Evolutionary conservation across 1,284 basidiomycete species (phyloP).

Genomic region (Sporisorium exsertum): DNA sequence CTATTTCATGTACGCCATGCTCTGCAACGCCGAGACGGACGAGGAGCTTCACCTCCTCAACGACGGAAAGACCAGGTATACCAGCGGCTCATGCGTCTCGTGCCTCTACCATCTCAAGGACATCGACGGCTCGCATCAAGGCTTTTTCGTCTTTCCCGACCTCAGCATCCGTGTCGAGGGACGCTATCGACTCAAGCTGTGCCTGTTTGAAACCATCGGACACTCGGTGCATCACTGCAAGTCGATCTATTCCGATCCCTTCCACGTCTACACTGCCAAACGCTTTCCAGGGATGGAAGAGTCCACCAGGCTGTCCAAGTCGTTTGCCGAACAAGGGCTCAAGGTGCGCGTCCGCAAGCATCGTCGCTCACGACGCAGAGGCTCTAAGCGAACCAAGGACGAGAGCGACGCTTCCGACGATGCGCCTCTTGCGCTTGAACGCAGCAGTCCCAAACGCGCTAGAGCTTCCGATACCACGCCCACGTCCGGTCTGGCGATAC

Average conservation of each 20-base stretch:
- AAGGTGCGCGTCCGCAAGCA: constrained; percentile 67
- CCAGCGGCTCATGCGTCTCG: constrained; percentile 88
- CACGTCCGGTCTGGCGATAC: constrained; percentile 24
- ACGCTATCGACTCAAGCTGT: constrained; percentile 84
- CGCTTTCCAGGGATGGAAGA: constrained; percentile 67
- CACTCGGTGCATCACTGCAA: constrained; percentile 64
- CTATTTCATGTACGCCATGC: constrained; percentile 67
- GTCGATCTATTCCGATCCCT: constrained; percentile 63
- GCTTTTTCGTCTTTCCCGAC: constrained; percentile 71
- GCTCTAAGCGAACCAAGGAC: constrained; percentile 45
- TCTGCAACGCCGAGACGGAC: constrained; percentile 72
- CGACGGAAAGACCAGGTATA: constrained; percentile 89
- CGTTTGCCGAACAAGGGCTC: constrained; percentile 65
- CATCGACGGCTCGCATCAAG: constrained; percentile 81
- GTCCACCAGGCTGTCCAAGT: constrained; percentile 58
- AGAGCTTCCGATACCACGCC: constrained; percentile 28
- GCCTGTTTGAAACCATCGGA: constrained; percentile 85
- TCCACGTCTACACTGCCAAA: constrained; percentile 65
- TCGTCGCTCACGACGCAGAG: constrained; percentile 45
- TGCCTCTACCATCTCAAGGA: constrained; percentile 95
- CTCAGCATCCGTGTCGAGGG: constrained; percentile 80
- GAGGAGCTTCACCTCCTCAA: constrained; percentile 92
- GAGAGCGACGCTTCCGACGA: constrained; percentile 50
- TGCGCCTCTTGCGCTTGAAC: constrained; percentile 6
- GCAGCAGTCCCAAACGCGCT: constrained; percentile 39